Base-by-base conservation (phyloP, 192 early-diverging fungal species). In the Phycomyces nitens region DNA sequence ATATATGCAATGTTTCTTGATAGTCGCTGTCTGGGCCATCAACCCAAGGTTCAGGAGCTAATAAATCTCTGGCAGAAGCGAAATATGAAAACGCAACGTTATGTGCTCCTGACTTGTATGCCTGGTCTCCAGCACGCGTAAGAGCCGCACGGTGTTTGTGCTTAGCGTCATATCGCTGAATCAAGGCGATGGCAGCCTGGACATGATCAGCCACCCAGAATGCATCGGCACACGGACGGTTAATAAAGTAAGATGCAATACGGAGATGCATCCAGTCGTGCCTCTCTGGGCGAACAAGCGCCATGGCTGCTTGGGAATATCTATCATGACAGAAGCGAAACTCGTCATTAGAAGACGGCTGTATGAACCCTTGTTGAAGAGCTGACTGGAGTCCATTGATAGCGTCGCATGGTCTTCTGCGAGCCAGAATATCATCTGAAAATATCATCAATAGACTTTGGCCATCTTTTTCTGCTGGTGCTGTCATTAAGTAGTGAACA, bases 161-260 rank as follows among this genome's bases (percentile, higher is more conserved):
- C 34, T 73, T 73, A 9, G 42, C 55, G 26, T 65, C 26, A 23
- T 49, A 54, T 47, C 65, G 34, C 20, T 58, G 56, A 20, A 71
- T 65, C 0, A 71, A 53, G 10, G 47, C 53, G 21, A 73, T 47
- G 0, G 71, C 66, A n/a, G 56, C 59, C 21, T 61, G 47, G 6
- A 73, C 21, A 60, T 73, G 71, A 40, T 73, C 66, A 1, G 71
- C 71, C 12, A 67, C 62, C 71, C 65, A 73, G 38, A 73, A 73
- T 12, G 53, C 54, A 50, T 67, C 65, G 3, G 59, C 52, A 5
- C 29, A n/a, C 7, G 56, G 27, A 22, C 59, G 53, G 18, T 68
- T 23, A 50, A 68, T 63, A 39, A 68, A 67, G 40, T 56, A 57
- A 11, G 44, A n/a, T 6, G 55, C 71, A 47, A 73, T 73, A n/a